phyloP scores from a whole-genome alignment of 176 grass and related monocot genomes.

The Saccharum spontaneum region DNA sequence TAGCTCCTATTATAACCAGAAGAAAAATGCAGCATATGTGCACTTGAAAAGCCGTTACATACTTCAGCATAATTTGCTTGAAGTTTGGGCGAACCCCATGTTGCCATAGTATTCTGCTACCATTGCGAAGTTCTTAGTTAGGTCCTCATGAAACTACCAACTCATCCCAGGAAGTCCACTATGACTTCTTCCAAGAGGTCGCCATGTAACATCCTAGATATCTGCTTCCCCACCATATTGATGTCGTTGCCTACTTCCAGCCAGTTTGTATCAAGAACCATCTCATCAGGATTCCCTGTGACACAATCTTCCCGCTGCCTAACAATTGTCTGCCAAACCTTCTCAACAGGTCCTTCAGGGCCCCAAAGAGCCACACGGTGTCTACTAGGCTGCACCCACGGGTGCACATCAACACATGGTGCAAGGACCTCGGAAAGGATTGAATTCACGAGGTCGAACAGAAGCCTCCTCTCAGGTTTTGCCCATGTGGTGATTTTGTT shows the following conservation, averaged over 20 bases:
- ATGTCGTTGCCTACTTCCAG: slow-evolving; percentile 42
- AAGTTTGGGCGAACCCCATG: neutral
- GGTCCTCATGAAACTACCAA: neutral
- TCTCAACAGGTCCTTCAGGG: slow-evolving; percentile 60
- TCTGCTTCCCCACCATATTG: slow-evolving; percentile 47
- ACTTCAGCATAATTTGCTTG: slow-evolving; percentile 6
- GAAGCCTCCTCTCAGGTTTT: slow-evolving; percentile 59
- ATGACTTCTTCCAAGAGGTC: slow-evolving; percentile 71
- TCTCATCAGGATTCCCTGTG: slow-evolving; percentile 34
- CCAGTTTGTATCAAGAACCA: slow-evolving; percentile 61
- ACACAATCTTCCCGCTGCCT: slow-evolving; percentile 43
- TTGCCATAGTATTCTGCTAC: slow-evolving; percentile 1
- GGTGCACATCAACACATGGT: slow-evolving; percentile 45
- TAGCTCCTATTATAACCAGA: slow-evolving; percentile 7
- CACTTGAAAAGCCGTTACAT: neutral
- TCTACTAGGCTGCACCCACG: slow-evolving; percentile 40
- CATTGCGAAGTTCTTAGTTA: neutral
- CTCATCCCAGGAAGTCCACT: slow-evolving; percentile 38
- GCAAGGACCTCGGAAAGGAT: slow-evolving; percentile 57
- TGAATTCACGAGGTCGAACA: slow-evolving; percentile 67
- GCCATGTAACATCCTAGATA: slow-evolving; percentile 38
- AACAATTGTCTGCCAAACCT: slow-evolving; percentile 51
- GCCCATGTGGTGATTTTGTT: slow-evolving; percentile 42
- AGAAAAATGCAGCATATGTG: slow-evolving; percentile 30
- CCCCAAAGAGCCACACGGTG: slow-evolving; percentile 32